These are phyloP conservation scores for Cytospora schulzeri DNA, from an alignment of 2,329 filamentous ascomycete species.

Conservation along the genomic window DNA sequence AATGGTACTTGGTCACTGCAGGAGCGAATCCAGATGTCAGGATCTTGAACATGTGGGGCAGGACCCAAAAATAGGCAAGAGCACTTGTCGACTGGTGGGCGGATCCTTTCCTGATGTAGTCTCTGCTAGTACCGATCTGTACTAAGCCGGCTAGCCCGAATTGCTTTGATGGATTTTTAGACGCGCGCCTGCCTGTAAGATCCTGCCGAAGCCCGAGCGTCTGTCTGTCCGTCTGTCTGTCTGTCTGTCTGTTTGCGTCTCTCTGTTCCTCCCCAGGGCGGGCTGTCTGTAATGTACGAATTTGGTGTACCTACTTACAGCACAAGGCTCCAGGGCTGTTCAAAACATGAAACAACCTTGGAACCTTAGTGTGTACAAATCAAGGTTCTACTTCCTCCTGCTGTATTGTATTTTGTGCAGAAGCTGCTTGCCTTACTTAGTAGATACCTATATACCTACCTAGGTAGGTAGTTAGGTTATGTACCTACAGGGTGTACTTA, in stretches of 20 bases:
- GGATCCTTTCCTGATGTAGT: not conserved
- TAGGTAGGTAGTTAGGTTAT: no score
- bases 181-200: conserved; percentile 26
- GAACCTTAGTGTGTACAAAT: no score
- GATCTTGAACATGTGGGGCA: not conserved
- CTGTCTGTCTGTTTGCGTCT: conserved; percentile 2
- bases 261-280: no score
- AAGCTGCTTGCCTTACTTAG: no score
- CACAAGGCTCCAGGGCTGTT: no score
- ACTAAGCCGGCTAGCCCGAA: not conserved
- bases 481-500: no score
- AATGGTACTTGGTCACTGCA: not conserved
- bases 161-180: conserved; percentile 21
- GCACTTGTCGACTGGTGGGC: not conserved
- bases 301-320: no score
- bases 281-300: no score
- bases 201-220: conserved; percentile 13
- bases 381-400: no score
- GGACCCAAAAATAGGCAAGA: not conserved
- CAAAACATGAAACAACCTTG: no score
- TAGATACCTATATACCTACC: no score
- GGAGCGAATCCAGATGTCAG: conserved; percentile 2
- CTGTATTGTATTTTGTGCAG: no score
- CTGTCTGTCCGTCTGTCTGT: conserved; percentile 2
- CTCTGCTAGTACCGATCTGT: not conserved